Conservation (phyloP, 352 stramenopile species). For the Phytophthora litchii region DNA sequence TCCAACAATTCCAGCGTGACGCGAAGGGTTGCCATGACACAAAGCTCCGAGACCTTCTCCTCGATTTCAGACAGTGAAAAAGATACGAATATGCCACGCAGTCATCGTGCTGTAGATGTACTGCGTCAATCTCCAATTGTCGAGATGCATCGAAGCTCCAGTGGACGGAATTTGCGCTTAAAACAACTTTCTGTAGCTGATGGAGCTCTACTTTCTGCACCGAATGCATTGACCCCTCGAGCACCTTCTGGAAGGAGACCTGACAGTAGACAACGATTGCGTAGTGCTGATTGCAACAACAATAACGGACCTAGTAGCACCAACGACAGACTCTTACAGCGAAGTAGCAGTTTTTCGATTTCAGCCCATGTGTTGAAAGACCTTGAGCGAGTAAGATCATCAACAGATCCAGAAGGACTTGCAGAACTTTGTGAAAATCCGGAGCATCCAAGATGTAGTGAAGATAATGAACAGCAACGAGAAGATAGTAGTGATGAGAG, state of each 20-base stretch:
- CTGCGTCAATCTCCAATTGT: slow-evolving; percentile 35
- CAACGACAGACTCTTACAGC: slow-evolving; percentile 36
- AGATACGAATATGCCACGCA: slow-evolving; percentile 11
- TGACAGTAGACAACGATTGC: slow-evolving; percentile 30
- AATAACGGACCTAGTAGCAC: slow-evolving; percentile 10
- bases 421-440: slow-evolving; percentile 28
- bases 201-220: slow-evolving; percentile 38
- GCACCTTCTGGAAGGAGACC: slow-evolving; percentile 45
- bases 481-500: slow-evolving; percentile 36
- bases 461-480: slow-evolving; percentile 22
- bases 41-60: slow-evolving; percentile 1
- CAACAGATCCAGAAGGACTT: slow-evolving; percentile 21
- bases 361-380: slow-evolving; percentile 56
- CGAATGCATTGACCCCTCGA: slow-evolving; percentile 50
- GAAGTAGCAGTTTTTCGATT: slow-evolving; percentile 72
- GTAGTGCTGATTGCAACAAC: slow-evolving; percentile 34
- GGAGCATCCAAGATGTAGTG: slow-evolving; percentile 22
- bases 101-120: slow-evolving; percentile 31
- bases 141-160: slow-evolving; percentile 58
- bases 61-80: slow-evolving; percentile 11
- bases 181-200: slow-evolving; percentile 44
- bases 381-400: slow-evolving; percentile 42
- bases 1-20: slow-evolving; percentile 18
- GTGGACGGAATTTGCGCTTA: slow-evolving; percentile 54
- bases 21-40: slow-evolving; percentile 27